These are phyloP conservation scores for Pinus tabuliformis DNA, from an alignment of 75 land plant genomes.

Conservation along the genomic window DNA sequence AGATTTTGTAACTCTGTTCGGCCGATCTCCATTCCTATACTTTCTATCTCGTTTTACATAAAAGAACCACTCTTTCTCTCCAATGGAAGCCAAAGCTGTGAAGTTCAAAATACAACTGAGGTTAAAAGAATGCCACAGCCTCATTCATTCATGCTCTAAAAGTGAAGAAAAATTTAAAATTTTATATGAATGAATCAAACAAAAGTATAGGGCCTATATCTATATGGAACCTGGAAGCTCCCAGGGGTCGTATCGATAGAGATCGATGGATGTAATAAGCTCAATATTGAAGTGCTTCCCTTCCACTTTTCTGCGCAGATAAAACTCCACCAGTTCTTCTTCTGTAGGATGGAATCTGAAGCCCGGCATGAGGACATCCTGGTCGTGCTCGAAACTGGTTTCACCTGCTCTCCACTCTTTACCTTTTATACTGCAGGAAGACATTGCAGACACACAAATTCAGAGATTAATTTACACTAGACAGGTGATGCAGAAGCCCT, in stretches of 20 bases:
- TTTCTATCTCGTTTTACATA: constrained; percentile 69
- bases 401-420: too few species aligned
- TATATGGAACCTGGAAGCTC: constrained; percentile 62
- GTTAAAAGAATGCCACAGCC: neutral
- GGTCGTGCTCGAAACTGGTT: constrained; percentile 13
- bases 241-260: constrained; percentile 78
- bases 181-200: too few species aligned
- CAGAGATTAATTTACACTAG: too few species aligned
- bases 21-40: constrained; percentile 67
- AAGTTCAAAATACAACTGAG: neutral
- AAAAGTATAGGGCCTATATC: too few species aligned
- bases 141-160: neutral
- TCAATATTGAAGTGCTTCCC: constrained; percentile 60
- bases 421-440: too few species aligned
- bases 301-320: constrained; percentile 64
- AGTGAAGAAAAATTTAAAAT: neutral
- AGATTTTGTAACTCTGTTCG: constrained; percentile 69
- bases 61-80: constrained; percentile 82
- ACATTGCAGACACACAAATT: too few species aligned
- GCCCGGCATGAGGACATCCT: constrained; percentile 71
- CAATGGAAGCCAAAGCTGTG: constrained; percentile 52
- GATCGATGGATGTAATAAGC: constrained; percentile 61
- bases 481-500: too few species aligned
- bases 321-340: constrained; percentile 70
- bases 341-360: constrained; percentile 88